These are phyloP conservation scores for Lentinula novae-zelandiae DNA, from an alignment of 1,284 basidiomycete species.

Conservation along the genomic window DNA sequence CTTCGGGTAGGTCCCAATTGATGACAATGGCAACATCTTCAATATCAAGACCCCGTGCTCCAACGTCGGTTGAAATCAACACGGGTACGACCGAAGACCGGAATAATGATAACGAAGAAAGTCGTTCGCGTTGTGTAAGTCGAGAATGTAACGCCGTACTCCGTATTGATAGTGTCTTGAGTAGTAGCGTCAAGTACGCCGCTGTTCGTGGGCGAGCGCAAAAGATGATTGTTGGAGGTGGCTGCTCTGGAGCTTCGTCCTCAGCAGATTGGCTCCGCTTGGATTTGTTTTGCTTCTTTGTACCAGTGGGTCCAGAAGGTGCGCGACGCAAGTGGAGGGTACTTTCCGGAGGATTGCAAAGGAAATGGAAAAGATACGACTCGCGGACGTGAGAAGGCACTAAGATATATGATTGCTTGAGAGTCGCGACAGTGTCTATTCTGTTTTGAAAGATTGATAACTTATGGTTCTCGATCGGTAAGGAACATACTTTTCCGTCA, in stretches of 20 bases:
- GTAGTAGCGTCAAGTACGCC: slow-evolving; percentile 81
- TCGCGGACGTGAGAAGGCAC: slow-evolving; percentile 96
- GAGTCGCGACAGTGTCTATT: slow-evolving; percentile 79
- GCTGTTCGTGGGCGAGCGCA: slow-evolving; percentile 85
- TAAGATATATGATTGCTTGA: slow-evolving; percentile 90
- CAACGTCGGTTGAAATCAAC: slow-evolving; percentile 93
- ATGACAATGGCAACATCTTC: slow-evolving; percentile 93
- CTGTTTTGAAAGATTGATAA: slow-evolving; percentile 35
- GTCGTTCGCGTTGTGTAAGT: slow-evolving; percentile 85
- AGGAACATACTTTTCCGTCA: slow-evolving; percentile 63
- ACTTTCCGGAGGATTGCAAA: slow-evolving; percentile 84
- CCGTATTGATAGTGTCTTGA: slow-evolving; percentile 79
- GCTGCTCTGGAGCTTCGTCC: slow-evolving; percentile 58
- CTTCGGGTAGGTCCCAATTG: slow-evolving; percentile 92
- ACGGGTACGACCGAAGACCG: slow-evolving; percentile 87
- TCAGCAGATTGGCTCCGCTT: slow-evolving; percentile 34
- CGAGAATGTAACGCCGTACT: slow-evolving; percentile 91
- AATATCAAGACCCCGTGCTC: slow-evolving; percentile 91
- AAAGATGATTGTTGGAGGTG: slow-evolving; percentile 95
- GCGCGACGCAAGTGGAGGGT: slow-evolving; percentile 63
- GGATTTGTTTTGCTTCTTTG: slow-evolving; percentile 23
- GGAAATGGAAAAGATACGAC: slow-evolving; percentile 86
- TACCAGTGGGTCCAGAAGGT: slow-evolving; percentile 46
- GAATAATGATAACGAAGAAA: slow-evolving; percentile 85
- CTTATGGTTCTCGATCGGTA: not conserved